Evolutionary conservation across 2,329 filamentous ascomycete species (phyloP).

Genomic region (Hortaea sp.): DNA sequence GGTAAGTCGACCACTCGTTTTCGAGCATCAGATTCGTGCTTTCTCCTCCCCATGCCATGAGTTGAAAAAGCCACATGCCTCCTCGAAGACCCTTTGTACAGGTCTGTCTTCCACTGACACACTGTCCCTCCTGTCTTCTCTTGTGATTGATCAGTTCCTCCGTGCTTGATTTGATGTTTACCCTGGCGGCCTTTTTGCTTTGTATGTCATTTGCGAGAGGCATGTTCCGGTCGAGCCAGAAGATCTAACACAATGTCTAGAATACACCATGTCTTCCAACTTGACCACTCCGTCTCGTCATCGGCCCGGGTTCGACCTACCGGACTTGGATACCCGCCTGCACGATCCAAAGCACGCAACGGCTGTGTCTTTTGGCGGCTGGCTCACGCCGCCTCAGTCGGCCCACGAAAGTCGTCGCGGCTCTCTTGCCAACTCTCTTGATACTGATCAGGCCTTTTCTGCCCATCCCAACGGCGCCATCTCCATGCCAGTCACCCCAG

Average conservation of each 20-base stretch:
- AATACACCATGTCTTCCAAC: slow-evolving; percentile 17
- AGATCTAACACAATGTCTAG: slow-evolving; percentile 2
- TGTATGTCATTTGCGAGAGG: slow-evolving; percentile 9
- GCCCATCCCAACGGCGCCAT: slow-evolving; percentile 11
- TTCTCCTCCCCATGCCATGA: slow-evolving; percentile 6
- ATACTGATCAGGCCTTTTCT: slow-evolving; percentile 14
- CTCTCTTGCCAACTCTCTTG: slow-evolving; percentile 14
- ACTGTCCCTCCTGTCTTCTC: background rate
- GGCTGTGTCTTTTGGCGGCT: slow-evolving; percentile 10
- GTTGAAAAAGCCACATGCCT: slow-evolving; percentile 18
- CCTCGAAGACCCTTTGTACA: slow-evolving; percentile 1
- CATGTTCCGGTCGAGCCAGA: background rate
- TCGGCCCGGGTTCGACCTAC: slow-evolving; percentile 14
- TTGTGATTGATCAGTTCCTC: slow-evolving; percentile 1
- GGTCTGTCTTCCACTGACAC: slow-evolving; percentile 4
- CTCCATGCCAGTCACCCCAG: slow-evolving; percentile 17
- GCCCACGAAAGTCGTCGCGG: slow-evolving; percentile 18
- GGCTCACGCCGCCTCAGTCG: slow-evolving; percentile 20
- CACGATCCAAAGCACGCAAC: slow-evolving; percentile 6
- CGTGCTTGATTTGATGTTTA: background rate
- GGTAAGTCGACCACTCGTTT: slow-evolving; percentile 17
- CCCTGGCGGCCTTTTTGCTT: slow-evolving; percentile 5
- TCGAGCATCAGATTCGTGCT: slow-evolving; percentile 3
- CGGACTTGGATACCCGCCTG: slow-evolving; percentile 17
- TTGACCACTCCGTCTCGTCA: slow-evolving; percentile 13